These are phyloP conservation scores for Emergomyces pasteurianus DNA, from an alignment of 2,329 filamentous ascomycete species.

Conservation along the genomic window DNA sequence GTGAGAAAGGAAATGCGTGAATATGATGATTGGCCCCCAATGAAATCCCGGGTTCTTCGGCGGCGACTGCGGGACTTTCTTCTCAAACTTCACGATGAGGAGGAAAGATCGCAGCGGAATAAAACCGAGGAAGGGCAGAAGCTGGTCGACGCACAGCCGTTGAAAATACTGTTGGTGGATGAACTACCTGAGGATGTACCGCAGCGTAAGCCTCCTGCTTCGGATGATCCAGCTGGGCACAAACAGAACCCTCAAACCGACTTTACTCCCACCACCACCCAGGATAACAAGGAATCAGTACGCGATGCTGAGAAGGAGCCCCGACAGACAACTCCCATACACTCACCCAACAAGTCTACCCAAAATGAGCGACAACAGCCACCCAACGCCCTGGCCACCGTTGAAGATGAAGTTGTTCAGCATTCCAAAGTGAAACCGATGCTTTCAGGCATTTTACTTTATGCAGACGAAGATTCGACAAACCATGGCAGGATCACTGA, in stretches of 20 bases:
- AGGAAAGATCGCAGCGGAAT: slow-evolving; percentile 27
- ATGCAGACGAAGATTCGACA: not conserved
- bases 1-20: slow-evolving; percentile 53
- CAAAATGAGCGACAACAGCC: not conserved
- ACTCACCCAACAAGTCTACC: not conserved
- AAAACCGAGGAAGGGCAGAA: not conserved
- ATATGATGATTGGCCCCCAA: slow-evolving; percentile 41
- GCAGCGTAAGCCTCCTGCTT: not conserved
- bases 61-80: slow-evolving; percentile 54
- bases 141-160: slow-evolving; percentile 8
- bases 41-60: slow-evolving; percentile 49
- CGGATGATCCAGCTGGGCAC: not conserved
- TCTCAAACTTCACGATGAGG: slow-evolving; percentile 48
- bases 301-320: not conserved
- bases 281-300: not conserved
- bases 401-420: not conserved
- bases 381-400: not conserved
- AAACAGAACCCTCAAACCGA: not conserved
- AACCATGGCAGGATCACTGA: not conserved
- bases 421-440: not conserved
- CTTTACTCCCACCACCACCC: not conserved
- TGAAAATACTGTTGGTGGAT: slow-evolving; percentile 9
- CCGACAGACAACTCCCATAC: not conserved
- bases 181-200: not conserved
- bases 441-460: not conserved